phyloP scores from a whole-genome alignment of 441 rosid genomes.

The Capsella rubella region DNA sequence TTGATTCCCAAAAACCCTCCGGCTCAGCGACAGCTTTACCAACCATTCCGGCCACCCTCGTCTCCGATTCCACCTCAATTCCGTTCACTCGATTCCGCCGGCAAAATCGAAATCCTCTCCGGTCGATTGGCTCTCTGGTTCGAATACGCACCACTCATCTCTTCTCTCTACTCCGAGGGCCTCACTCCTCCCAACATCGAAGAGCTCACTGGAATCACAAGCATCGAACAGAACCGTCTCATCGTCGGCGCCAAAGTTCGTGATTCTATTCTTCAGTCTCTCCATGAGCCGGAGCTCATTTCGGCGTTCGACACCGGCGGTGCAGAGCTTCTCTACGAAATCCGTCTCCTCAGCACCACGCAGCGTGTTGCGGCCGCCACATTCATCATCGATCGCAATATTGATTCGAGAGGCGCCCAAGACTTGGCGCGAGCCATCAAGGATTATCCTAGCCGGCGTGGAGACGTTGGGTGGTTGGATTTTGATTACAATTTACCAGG shows the following conservation, averaged over 20 bases:
- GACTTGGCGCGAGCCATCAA: conserved; percentile 83
- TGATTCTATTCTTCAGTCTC: conserved; percentile 62
- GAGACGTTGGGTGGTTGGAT: conserved; percentile 67
- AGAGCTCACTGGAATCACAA: conserved; percentile 76
- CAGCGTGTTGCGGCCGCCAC: conserved; percentile 70
- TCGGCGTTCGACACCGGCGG: conserved; percentile 73
- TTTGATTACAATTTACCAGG: conserved; percentile 76
- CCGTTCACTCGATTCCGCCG: conserved; percentile 64
- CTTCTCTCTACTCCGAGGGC: conserved; percentile 73
- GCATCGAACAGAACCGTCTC: conserved; percentile 82
- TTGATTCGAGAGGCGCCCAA: conserved; percentile 63
- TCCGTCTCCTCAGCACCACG: conserved; percentile 65
- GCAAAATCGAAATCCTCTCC: conserved; percentile 70
- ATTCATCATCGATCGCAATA: conserved; percentile 48
- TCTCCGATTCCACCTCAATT: conserved; percentile 69
- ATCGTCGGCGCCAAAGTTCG: conserved; percentile 82
- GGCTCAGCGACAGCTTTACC: conserved; percentile 60
- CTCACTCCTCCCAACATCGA: conserved; percentile 68
- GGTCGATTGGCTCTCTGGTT: conserved; percentile 80
- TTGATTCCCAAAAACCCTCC: conserved; percentile 50
- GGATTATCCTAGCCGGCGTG: conserved; percentile 79
- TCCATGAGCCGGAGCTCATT: conserved; percentile 61
- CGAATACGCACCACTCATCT: conserved; percentile 84
- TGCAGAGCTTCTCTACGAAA: conserved; percentile 78
- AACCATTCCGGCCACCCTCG: conserved; percentile 89